These are phyloP conservation scores for Claviceps paspali DNA, from an alignment of 2,329 filamentous ascomycete species.

Conservation along the genomic window DNA sequence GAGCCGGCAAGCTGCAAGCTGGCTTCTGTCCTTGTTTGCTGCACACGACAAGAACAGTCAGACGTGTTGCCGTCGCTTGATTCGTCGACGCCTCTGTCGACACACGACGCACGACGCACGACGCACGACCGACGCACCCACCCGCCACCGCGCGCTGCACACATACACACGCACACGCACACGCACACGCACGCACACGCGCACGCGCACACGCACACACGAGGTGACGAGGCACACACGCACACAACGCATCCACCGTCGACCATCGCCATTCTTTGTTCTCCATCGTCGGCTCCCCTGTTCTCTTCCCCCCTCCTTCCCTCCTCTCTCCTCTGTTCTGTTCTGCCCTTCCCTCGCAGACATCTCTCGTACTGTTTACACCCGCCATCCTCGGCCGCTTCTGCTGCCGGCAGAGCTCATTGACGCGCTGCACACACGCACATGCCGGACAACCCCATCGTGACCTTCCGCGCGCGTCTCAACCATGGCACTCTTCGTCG, in stretches of 20 bases:
- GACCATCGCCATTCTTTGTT: not conserved
- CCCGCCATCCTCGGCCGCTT: constrained; percentile 1
- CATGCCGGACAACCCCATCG: not conserved
- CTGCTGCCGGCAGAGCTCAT: constrained; percentile 5
- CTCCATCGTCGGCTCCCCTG: not conserved
- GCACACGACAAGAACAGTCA: too few relatives aligned
- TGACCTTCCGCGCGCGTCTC: not conserved
- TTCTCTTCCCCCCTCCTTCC: not conserved
- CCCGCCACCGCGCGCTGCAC: too few relatives aligned
- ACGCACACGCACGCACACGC: too few relatives aligned
- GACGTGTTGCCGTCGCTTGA: too few relatives aligned
- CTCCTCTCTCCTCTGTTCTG: not conserved
- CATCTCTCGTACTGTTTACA: not conserved
- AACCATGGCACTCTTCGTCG: constrained; percentile 19
- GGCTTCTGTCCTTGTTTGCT: too few relatives aligned
- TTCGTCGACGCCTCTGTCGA: not conserved
- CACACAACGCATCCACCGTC: not conserved
- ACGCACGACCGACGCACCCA: too few relatives aligned
- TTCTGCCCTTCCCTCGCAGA: not conserved
- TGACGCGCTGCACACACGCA: constrained; percentile 3
- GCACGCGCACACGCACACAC: not conserved
- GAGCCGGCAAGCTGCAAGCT: too few relatives aligned
- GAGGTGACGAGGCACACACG: too few relatives aligned
- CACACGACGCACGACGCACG: not conserved
- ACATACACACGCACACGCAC: too few relatives aligned